Evolutionary conservation across 2,329 filamentous ascomycete genomes (phyloP), one percentile per base, ranked within the genome.

Genomic region (Cercospora nicotianae): DNA sequence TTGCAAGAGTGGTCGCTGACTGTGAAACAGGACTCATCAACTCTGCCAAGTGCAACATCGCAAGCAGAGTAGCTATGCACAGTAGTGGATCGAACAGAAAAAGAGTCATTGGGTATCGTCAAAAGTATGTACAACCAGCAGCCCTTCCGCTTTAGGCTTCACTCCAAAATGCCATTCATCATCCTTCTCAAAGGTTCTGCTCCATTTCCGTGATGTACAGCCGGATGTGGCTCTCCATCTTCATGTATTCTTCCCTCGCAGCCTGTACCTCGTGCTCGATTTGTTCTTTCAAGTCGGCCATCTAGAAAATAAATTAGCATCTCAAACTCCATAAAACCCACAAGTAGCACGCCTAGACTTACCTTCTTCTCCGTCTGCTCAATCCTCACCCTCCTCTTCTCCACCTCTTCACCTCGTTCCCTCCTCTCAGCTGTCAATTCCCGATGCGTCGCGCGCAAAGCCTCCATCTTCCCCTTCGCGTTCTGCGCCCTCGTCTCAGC

Each of bases 351-450:
- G n/a, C n/a, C n/a, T n/a, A n/a, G n/a, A n/a, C n/a, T n/a, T n/a
- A 93, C 93, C 91, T 98, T 98, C 83, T 98, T 98, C 86, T 98
- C 94, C 8, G 93, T 97, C 83, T 97, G 93, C 81, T 99, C 95
- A 71, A 99, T 98, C 69, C 94, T 86, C n/a, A 97, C 92, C 73
- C 92, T 88, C 75, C 94, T 86, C 77, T 91, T 89, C 83, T 99
- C 95, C 82, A 98, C 96, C 77, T 98, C 94, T 67, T 92, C 90
- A 36, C 90, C 90, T 81, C 96, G 96, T 64, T 95, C 92, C 1
- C 87, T 87, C 70, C 94, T 86, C 83, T 99, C 94, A 76, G 94
- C 91, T 0, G 90, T 91, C 69, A 98, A 83, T 77, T 89, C 89
- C 76, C 88, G 88, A 79, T 99, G 94, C 58, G 93, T 87, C 3